Percentiles rank a stretch among this genome's conserved stretches.
These are phyloP conservation scores for Leishmania aethiopica DNA, from an alignment of 208 protist genomes.

Conservation along the genomic window DNA sequence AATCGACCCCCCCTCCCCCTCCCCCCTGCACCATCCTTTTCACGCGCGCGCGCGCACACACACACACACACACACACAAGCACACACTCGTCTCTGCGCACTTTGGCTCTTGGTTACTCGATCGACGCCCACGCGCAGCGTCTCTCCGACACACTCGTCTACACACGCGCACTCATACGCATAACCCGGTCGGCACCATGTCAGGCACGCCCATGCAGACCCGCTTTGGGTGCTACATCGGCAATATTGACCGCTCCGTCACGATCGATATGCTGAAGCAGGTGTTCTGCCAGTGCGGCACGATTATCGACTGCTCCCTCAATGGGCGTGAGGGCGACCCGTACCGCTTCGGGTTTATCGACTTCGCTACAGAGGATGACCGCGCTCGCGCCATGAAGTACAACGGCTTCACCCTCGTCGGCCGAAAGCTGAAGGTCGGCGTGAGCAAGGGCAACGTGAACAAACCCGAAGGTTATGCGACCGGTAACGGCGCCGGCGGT, in stretches of 20 bases:
- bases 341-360: slow-evolving; percentile 90
- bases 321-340: slow-evolving; percentile 80
- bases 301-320: slow-evolving; percentile 85
- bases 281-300: slow-evolving; percentile 81
- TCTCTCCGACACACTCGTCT: background rate
- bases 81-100: too few species aligned
- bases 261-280: slow-evolving; percentile 79
- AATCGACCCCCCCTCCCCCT: background rate
- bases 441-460: slow-evolving; percentile 88
- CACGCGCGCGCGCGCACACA: background rate
- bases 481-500: slow-evolving; percentile 22
- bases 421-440: slow-evolving; percentile 82
- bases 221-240: slow-evolving; percentile 85
- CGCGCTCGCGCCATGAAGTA: slow-evolving; percentile 81
- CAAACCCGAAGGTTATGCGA: slow-evolving; percentile 33
- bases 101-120: background rate
- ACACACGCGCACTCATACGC: background rate
- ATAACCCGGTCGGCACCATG: slow-evolving; percentile 13
- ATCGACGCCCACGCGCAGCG: background rate
- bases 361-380: slow-evolving; percentile 84
- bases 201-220: slow-evolving; percentile 37
- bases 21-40: background rate
- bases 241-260: slow-evolving; percentile 85
- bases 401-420: slow-evolving; percentile 81
- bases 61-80: background rate